Base-by-base conservation (phyloP, 495 filamentous ascomycete genomes). In the Aspergillus taichungensis region DNA sequence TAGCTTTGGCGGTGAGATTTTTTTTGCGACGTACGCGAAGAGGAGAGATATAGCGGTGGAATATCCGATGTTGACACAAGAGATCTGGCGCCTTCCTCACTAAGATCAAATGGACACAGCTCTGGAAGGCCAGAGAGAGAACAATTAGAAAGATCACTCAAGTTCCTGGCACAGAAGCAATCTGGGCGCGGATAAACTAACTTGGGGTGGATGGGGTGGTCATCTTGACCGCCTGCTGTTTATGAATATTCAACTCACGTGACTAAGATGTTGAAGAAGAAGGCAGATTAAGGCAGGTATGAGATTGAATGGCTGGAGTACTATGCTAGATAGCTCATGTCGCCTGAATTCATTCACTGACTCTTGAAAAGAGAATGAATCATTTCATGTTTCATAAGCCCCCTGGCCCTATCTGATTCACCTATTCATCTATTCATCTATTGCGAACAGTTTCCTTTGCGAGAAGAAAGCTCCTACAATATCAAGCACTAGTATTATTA, bases 211-310 rank as follows among this genome's bases (percentile, higher is more conserved):
- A 34, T 46, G 45, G 42, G 41, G 42, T 34, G 42, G 52, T 59
- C 9, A 27, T 0, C n/a, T 13, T 45, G 35, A 59, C 56, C 56
- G 56, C 56, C 47, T 55, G 38, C 5, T 37, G 40, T 31, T 49
- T 45, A 36, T 0, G 31, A 50, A 34, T 53, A 52, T 49, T 42
- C 42, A 14, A 24, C 6, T 6, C 6, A 37, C 2, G 28, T 42
- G 46, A 36, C 7, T 6, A 24, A 11, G 27, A 7, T 29, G 6
- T 32, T 9, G 45, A 44, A 44, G 27, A 7, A 50, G 44, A 14
- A 8, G 18, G 18, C 18, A 24, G 18, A 24, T 24, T 1, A 24
- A 24, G 18, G 18, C 18, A 24, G 18, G 18, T 24, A 24, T 2
- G 18, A 24, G 18, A 24, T 24, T 1, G 18, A 24, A 24, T 24